phyloP scores from a whole-genome alignment of 2,329 filamentous ascomycete genomes.

The Trichoderma aggressivum region DNA sequence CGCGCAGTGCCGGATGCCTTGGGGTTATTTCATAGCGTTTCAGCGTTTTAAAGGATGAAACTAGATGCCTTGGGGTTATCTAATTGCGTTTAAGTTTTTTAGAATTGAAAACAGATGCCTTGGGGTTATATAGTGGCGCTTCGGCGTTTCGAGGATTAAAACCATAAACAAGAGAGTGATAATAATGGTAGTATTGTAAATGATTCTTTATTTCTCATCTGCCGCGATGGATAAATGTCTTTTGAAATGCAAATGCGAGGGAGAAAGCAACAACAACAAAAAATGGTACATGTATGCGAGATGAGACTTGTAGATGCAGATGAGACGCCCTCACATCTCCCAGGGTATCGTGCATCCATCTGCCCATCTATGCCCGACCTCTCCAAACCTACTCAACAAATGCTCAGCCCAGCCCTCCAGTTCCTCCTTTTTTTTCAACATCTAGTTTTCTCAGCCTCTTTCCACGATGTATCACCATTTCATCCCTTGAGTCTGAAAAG shows the following conservation, averaged over 20 bases:
- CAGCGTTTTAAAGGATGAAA: neutral
- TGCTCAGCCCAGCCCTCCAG: neutral
- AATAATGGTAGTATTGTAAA: neutral
- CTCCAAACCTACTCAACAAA: neutral
- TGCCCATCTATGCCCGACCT: neutral
- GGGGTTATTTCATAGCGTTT: neutral
- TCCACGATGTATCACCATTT: neutral
- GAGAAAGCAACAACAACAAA: neutral
- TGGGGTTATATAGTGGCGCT: too few relatives aligned
- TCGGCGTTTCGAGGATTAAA: neutral
- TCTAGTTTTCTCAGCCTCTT: neutral
- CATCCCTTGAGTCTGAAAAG: neutral
- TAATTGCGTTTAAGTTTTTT: too few relatives aligned
- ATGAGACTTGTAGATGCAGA: neutral
- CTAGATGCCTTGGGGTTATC: too few relatives aligned
- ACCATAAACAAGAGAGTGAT: neutral
- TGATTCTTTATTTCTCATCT: neutral
- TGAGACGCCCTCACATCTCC: constrained; percentile 11
- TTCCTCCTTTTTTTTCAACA: neutral
- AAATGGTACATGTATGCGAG: neutral
- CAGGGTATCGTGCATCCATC: constrained; percentile 20
- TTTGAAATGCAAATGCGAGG: neutral
- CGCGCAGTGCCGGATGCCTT: neutral
- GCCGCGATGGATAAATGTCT: neutral
- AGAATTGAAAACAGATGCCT: too few relatives aligned